A percentile compares a stretch with the other conserved stretches of the same genome.
These are phyloP conservation scores for Alternaria sp. DNA, from an alignment of 2,329 filamentous ascomycete genomes.

Conservation along the genomic window DNA sequence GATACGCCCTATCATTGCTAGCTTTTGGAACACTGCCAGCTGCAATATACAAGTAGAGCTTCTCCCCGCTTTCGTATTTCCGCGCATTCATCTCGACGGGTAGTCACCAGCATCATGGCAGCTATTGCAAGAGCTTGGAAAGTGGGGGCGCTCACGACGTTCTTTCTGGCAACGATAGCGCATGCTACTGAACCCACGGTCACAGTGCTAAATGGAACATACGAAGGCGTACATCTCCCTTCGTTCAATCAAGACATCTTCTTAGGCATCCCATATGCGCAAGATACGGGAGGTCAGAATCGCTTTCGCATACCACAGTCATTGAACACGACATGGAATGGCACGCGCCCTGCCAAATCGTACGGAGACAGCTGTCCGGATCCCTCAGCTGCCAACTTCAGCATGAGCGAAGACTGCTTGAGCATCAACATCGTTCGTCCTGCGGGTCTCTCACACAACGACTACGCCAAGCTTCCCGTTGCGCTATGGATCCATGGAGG, in stretches of 20 bases:
- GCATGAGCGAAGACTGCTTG: conserved; percentile 63
- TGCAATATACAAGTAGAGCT: conserved; percentile 15
- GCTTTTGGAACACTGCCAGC: conserved; percentile 9
- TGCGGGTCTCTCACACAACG: conserved; percentile 49
- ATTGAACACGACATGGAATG: conserved; percentile 54
- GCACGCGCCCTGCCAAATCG: conserved; percentile 46
- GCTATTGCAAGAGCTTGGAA: conserved; percentile 25
- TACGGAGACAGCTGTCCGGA: conserved; percentile 54
- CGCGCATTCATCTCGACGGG: neutral
- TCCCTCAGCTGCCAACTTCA: conserved; percentile 39
- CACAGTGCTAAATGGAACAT: conserved; percentile 43
- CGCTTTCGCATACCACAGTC: conserved; percentile 60
- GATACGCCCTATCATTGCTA: neutral
- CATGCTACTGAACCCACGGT: conserved; percentile 31
- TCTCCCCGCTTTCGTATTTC: neutral
- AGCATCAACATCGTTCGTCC: conserved; percentile 68
- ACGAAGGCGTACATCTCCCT: conserved; percentile 41
- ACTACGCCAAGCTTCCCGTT: conserved; percentile 57
- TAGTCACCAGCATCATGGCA: conserved; percentile 14
- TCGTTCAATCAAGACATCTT: conserved; percentile 55
- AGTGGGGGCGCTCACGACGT: conserved; percentile 17
- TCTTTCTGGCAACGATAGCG: conserved; percentile 17
- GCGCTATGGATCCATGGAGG: conserved; percentile 66
- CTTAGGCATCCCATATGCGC: conserved; percentile 62
- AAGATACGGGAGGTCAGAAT: conserved; percentile 59